Percentiles rank a stretch among this genome's conserved stretches.
Conservation (phyloP, 2,329 filamentous ascomycete species). For the Calonectria henricotiae region DNA sequence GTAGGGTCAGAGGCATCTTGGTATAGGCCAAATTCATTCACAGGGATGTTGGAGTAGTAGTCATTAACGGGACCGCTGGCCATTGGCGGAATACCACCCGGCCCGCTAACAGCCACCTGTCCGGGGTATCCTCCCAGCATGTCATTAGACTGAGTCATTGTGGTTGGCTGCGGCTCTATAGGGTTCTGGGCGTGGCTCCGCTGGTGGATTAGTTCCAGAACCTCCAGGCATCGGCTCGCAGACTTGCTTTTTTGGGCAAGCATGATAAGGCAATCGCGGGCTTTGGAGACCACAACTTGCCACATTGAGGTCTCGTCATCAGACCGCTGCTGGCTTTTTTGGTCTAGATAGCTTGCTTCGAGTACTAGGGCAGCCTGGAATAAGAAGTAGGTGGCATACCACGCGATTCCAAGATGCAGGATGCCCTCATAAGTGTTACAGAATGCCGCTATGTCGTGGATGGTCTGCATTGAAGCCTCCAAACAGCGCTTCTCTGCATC, state of each 20-base stretch:
- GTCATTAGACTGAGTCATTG: background rate
- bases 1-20: conserved; percentile 31
- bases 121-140: conserved; percentile 8
- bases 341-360: conserved; percentile 44
- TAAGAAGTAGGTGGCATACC: conserved; percentile 64
- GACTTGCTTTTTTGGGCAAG: conserved; percentile 33
- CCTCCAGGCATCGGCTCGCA: conserved; percentile 30
- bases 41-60: conserved; percentile 4
- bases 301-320: conserved; percentile 27
- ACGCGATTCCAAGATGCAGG: conserved; percentile 57
- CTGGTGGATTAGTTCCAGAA: conserved; percentile 30
- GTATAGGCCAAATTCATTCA: conserved; percentile 29
- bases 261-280: conserved; percentile 28
- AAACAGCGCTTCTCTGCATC: conserved; percentile 58
- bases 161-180: background rate
- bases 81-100: background rate
- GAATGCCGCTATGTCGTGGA: conserved; percentile 58
- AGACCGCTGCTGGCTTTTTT: conserved; percentile 29
- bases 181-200: conserved; percentile 1
- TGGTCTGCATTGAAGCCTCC: conserved; percentile 58
- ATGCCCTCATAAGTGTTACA: conserved; percentile 51
- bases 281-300: conserved; percentile 31
- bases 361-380: conserved; percentile 64
- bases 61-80: background rate
- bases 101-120: conserved; percentile 8